Conservation (phyloP, 331 rosid genomes). For the Acacia pycnantha region DNA sequence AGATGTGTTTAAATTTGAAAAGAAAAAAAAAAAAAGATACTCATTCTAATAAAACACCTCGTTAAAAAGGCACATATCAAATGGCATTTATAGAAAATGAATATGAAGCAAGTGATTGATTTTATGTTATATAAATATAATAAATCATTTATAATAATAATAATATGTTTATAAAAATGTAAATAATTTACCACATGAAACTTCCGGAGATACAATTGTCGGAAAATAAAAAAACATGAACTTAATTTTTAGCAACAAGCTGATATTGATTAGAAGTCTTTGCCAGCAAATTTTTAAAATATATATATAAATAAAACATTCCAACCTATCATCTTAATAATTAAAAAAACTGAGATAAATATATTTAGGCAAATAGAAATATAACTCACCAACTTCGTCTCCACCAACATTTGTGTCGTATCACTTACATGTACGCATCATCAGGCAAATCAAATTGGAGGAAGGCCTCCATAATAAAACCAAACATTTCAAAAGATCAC, state of each 20-base stretch:
- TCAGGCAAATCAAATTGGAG: not conserved
- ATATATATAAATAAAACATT: not conserved
- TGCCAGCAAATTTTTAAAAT: not conserved
- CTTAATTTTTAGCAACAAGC: not conserved
- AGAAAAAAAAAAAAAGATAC: too few relatives aligned
- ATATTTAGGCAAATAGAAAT: not conserved
- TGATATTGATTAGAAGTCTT: not conserved
- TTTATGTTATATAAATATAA: too few relatives aligned
- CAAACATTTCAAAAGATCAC: not conserved
- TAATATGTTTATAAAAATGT: not conserved
- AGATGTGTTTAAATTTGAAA: not conserved
- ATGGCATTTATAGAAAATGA: too few relatives aligned
- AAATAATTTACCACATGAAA: not conserved
- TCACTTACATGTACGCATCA: not conserved
- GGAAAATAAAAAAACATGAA: not conserved
- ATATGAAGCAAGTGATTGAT: too few relatives aligned
- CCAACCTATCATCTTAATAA: not conserved
- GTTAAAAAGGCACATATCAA: not conserved
- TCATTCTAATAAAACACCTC: not conserved
- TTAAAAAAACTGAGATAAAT: too few relatives aligned
- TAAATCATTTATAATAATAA: too few relatives aligned
- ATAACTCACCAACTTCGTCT: not conserved
- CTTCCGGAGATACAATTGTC: not conserved
- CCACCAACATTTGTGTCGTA: not conserved
- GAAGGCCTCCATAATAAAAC: not conserved